Base-by-base conservation (phyloP, 2,329 filamentous ascomycete species). In the Cryphonectria naterciae region DNA sequence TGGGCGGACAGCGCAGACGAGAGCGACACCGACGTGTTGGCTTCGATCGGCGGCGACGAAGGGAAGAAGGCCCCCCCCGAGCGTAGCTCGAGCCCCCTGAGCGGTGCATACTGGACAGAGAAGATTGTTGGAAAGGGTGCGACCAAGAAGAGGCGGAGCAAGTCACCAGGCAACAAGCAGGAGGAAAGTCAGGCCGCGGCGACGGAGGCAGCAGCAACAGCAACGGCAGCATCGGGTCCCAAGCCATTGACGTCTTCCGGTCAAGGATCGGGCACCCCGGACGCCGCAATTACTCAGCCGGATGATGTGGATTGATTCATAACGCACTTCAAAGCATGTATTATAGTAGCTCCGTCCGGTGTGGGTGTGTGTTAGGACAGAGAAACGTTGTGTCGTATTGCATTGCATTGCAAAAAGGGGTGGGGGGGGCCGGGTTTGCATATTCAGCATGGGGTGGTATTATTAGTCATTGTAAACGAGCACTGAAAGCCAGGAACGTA, bases 1-100 rank as follows among this genome's bases (percentile, higher is more conserved):
- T 91, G 89, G 82, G 82, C 83, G 13, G 88, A 90, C 74, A 88
- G 82, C 70, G 84, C 80, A 56, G 80, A 82, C 60, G 84, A 85
- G 70, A 85, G 80, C 76, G 84, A 83, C 13, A 72, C 67, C 22
- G 71, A 72, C 7, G 65, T 66, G 11, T 32, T 49, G 39, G 58
- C 54, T 1, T 22, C 61, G 39, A 46, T 43, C 28, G 19, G 46
- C 28, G 25, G 19, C 63, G 54, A 69, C 70, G 75, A 75, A 68
- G 76, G 74, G 49, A 74, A 74, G 6, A 76, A 77, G 66, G 74
- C 68, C 11, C 74, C 68, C 11, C 74, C 70, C 39, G 74, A 74
- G 41, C 70, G 73, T 39, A 70, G 65, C n/a, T 67, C 73, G 7
- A 74, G 73, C 46, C 74, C 75, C 15, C 71, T 75, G 35, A 77